These are phyloP conservation scores for Vickermania spadyakhi DNA, from an alignment of 208 protist genomes.

Conservation along the genomic window DNA sequence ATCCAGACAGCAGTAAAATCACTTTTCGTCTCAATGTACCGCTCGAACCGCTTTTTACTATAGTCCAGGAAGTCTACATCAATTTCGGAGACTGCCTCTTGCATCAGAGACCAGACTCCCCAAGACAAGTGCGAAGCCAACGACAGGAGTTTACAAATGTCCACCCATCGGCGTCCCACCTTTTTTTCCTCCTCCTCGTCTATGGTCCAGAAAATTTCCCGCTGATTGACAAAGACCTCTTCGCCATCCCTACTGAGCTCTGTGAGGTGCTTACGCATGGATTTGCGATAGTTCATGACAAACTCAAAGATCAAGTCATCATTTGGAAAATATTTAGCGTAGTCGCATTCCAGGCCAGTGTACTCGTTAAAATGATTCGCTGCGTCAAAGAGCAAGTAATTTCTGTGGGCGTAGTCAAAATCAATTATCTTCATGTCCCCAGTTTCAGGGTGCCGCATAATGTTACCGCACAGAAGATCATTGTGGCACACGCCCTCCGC, in stretches of 20 bases:
- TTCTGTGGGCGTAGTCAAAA: conserved; percentile 87
- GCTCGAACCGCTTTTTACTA: conserved; percentile 39
- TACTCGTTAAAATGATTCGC: conserved; percentile 93
- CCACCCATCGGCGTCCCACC: conserved; percentile 27
- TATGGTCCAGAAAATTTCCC: conserved; percentile 33
- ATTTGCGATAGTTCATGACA: conserved; percentile 56
- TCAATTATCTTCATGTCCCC: conserved; percentile 83
- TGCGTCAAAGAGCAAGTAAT: conserved; percentile 85
- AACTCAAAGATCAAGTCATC: conserved; percentile 64
- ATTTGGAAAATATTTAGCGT: conserved; percentile 65
- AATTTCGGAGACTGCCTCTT: conserved; percentile 77
- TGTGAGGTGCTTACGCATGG: conserved; percentile 45
- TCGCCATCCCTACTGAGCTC: conserved; percentile 11
- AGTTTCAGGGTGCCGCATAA: conserved; percentile 59
- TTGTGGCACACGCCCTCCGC: conserved; percentile 84
- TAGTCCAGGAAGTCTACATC: conserved; percentile 88
- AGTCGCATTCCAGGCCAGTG: conserved; percentile 84
- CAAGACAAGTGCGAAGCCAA: conserved; percentile 78
- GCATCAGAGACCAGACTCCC: conserved; percentile 81
- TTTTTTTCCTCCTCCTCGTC: conserved; percentile 20
- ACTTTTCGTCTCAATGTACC: conserved; percentile 58
- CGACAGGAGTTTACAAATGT: conserved; percentile 64
- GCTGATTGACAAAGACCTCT: conserved; percentile 34
- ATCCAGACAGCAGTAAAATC: conserved; percentile 21
- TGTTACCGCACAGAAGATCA: conserved; percentile 87